Evolutionary conservation across 2,329 filamentous ascomycete species (phyloP).

Genomic region (Dryadomyces quercivorus): DNA sequence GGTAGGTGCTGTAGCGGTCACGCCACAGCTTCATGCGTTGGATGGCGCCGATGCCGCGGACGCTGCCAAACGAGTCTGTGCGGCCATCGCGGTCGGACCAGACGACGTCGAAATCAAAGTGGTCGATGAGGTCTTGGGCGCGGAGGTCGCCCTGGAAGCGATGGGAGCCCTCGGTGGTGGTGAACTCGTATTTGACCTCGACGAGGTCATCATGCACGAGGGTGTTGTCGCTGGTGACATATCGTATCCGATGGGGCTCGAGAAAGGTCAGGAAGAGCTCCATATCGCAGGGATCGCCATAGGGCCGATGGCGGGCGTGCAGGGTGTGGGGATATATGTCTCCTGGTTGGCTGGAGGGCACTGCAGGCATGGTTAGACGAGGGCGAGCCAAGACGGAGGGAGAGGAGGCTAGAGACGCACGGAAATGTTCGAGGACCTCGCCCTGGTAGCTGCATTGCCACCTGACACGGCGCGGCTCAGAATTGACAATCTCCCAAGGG

Average conservation of each 20-base stretch:
- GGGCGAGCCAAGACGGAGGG: background rate
- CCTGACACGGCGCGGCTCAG: constrained; percentile 33
- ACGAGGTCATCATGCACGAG: constrained; percentile 35
- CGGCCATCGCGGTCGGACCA: constrained; percentile 38
- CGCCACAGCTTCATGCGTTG: constrained; percentile 41
- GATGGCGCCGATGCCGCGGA: constrained; percentile 37
- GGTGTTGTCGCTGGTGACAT: constrained; percentile 32
- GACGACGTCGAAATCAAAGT: constrained; percentile 39
- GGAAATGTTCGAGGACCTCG: constrained; percentile 38
- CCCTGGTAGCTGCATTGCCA: constrained; percentile 42
- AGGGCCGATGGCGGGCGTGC: constrained; percentile 37
- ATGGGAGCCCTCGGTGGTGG: constrained; percentile 31
- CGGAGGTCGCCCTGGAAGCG: constrained; percentile 38
- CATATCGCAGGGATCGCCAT: constrained; percentile 35
- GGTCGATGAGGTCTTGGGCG: constrained; percentile 33
- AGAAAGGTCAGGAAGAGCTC: constrained; percentile 36
- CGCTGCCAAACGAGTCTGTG: constrained; percentile 35
- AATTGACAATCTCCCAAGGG: constrained; percentile 38
- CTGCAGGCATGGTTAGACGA: constrained; percentile 15
- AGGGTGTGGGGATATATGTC: constrained; percentile 36
- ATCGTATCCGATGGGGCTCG: constrained; percentile 34
- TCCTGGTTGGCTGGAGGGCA: constrained; percentile 30
- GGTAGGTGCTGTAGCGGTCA: constrained; percentile 33
- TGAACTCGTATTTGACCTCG: constrained; percentile 38
- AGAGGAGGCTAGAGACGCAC: constrained; percentile 20